A percentile compares a stretch with the other conserved stretches of the same genome.
These are phyloP conservation scores for Hypoxylon cercidicola DNA, from an alignment of 495 filamentous ascomycete species.

Conservation along the genomic window DNA sequence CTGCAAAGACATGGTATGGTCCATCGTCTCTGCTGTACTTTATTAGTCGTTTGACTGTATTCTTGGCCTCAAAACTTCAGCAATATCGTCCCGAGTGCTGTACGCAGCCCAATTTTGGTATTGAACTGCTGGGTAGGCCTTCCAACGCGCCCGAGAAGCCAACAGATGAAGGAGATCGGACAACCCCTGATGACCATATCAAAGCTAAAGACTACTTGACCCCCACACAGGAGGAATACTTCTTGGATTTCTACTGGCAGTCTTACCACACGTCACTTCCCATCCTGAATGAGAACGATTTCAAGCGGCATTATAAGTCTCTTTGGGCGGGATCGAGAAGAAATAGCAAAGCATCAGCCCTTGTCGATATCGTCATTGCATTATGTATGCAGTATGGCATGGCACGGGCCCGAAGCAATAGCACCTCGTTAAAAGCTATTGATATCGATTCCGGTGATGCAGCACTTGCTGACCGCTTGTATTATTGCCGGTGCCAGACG, in stretches of 20 bases:
- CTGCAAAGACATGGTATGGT: conserved; percentile 50
- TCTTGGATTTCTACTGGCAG: conserved; percentile 58
- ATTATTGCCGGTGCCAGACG: conserved; percentile 53
- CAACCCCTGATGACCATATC: conserved; percentile 3
- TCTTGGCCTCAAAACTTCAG: conserved; percentile 46
- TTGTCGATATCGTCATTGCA: conserved; percentile 63
- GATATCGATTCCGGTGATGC: conserved; percentile 47
- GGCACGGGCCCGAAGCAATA: conserved; percentile 22
- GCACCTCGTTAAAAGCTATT: conserved; percentile 9
- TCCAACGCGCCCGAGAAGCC: conserved; percentile 3
- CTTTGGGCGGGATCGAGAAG: conserved; percentile 48
- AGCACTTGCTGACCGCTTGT: conserved; percentile 56
- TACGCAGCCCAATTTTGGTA: conserved; percentile 27
- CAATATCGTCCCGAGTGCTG: conserved; percentile 37
- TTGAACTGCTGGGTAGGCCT: conserved; percentile 18
- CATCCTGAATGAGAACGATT: conserved; percentile 57
- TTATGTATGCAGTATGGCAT: conserved; percentile 62
- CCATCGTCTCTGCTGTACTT: conserved; percentile 55
- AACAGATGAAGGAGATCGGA: neutral
- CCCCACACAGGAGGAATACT: conserved; percentile 55
- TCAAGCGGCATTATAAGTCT: conserved; percentile 59
- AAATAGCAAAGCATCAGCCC: conserved; percentile 56
- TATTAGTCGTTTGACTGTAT: conserved; percentile 48
- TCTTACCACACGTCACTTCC: conserved; percentile 48
- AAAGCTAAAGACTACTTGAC: conserved; percentile 24